These are phyloP conservation scores for Chlorella sp. DNA, from an alignment of 139 green algal genomes.

Conservation along the genomic window DNA sequence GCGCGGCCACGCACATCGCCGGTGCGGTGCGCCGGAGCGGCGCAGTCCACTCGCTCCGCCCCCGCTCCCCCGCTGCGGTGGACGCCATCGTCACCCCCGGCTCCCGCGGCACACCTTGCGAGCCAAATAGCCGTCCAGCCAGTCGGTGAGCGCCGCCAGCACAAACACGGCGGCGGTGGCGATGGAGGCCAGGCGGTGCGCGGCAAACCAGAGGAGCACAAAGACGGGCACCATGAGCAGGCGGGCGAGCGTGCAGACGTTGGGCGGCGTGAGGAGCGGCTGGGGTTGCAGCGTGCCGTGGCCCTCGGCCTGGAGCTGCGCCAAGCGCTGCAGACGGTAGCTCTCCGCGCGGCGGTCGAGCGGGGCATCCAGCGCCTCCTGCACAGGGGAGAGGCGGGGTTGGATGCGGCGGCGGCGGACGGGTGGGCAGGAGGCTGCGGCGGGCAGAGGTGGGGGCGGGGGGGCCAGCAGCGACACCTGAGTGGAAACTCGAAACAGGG, in stretches of 20 bases:
- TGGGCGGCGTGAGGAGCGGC: slow-evolving; percentile 48
- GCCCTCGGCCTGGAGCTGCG: background rate
- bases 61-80: too few species aligned
- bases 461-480: background rate
- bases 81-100: too few species aligned
- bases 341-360: slow-evolving; percentile 71
- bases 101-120: slow-evolving; percentile 73
- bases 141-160: slow-evolving; percentile 89
- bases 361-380: slow-evolving; percentile 68
- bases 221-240: slow-evolving; percentile 73
- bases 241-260: slow-evolving; percentile 67
- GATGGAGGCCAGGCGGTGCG: slow-evolving; percentile 17
- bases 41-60: too few species aligned
- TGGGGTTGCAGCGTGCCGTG: slow-evolving; percentile 31
- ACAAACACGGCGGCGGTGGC: slow-evolving; percentile 77
- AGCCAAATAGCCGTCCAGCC: slow-evolving; percentile 95
- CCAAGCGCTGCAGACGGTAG: slow-evolving; percentile 51
- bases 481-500: slow-evolving; percentile 25
- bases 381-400: background rate
- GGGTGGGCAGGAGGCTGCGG: too few species aligned
- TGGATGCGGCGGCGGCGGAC: background rate
- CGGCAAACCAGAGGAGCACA: slow-evolving; percentile 56
- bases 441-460: background rate
- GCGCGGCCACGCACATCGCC: too few species aligned
- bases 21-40: too few species aligned